These are phyloP conservation scores for Lactarius evosmus DNA, from an alignment of 768 basidiomycete genomes.

Conservation along the genomic window DNA sequence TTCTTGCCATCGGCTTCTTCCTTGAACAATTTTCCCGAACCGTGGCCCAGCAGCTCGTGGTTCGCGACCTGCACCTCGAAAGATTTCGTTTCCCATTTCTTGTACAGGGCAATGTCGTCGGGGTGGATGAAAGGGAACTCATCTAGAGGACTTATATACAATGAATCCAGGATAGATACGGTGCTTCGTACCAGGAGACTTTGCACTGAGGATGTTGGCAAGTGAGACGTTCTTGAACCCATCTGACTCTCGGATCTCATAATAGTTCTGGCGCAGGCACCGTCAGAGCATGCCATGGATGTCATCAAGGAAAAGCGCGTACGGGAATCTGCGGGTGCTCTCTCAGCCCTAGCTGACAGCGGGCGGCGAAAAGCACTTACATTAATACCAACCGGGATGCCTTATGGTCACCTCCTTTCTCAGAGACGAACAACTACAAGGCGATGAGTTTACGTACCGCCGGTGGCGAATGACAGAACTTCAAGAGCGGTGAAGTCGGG, in stretches of 20 bases:
- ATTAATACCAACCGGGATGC: slow-evolving; percentile 87
- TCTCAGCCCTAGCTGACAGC: slow-evolving; percentile 1
- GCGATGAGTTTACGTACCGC: slow-evolving; percentile 46
- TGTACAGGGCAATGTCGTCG: slow-evolving; percentile 70
- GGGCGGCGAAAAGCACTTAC: slow-evolving; percentile 38
- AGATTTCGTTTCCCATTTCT: slow-evolving; percentile 70
- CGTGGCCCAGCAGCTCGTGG: slow-evolving; percentile 85
- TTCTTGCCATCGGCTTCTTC: slow-evolving; percentile 71
- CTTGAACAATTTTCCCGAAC: slow-evolving; percentile 79
- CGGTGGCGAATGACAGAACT: slow-evolving; percentile 78
- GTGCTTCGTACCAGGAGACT: slow-evolving; percentile 61
- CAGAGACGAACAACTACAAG: neutral
- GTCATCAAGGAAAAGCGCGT: slow-evolving; percentile 28
- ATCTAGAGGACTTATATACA: slow-evolving; percentile 33
- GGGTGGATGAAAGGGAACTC: slow-evolving; percentile 80
- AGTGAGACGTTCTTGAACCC: slow-evolving; percentile 92
- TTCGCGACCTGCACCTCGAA: slow-evolving; percentile 91
- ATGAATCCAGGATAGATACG: neutral
- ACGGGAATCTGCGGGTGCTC: slow-evolving; percentile 56
- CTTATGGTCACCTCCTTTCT: slow-evolving; percentile 34
- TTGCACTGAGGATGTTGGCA: slow-evolving; percentile 83
- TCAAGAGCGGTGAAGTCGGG: slow-evolving; percentile 88
- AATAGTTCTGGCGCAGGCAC: slow-evolving; percentile 57
- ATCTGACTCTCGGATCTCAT: slow-evolving; percentile 72
- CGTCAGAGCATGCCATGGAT: neutral